Evolutionary conservation across 495 filamentous ascomycete species (phyloP).

Genomic region (Talaromyces adpressus): DNA sequence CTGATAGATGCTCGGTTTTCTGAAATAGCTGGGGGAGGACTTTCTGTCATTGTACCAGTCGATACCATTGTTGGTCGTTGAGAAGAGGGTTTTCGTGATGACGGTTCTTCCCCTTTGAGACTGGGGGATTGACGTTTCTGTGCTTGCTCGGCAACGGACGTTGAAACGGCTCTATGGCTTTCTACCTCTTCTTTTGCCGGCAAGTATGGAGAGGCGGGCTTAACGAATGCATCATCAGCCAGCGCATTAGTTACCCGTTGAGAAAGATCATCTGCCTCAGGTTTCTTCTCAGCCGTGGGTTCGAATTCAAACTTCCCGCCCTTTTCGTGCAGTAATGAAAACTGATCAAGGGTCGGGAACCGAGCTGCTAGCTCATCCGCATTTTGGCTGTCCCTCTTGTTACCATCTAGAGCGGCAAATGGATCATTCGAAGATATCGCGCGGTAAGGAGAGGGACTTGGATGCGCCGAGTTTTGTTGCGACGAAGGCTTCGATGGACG

Average conservation of each 20-base stretch:
- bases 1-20: slow-evolving; percentile 28
- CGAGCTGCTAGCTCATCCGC: slow-evolving; percentile 74
- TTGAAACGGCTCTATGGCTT: slow-evolving; percentile 21
- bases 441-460: slow-evolving; percentile 68
- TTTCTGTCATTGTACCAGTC: slow-evolving; percentile 86
- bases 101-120: slow-evolving; percentile 21
- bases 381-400: slow-evolving; percentile 38
- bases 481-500: slow-evolving; percentile 56
- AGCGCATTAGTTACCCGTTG: slow-evolving; percentile 74
- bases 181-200: slow-evolving; percentile 17
- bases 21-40: slow-evolving; percentile 51
- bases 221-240: slow-evolving; percentile 82
- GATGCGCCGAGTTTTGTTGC: slow-evolving; percentile 42
- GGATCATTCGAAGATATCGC: slow-evolving; percentile 66
- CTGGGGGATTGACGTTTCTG: slow-evolving; percentile 12
- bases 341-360: slow-evolving; percentile 91
- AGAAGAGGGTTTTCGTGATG: slow-evolving; percentile 50
- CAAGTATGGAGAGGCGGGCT: slow-evolving; percentile 29
- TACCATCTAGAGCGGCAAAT: slow-evolving; percentile 77
- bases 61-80: slow-evolving; percentile 73
- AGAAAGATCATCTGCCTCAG: slow-evolving; percentile 55
- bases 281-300: slow-evolving; percentile 39
- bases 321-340: slow-evolving; percentile 80
- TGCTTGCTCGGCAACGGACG: slow-evolving; percentile 17
- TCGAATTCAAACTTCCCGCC: slow-evolving; percentile 87